Evolutionary conservation across 192 early-diverging fungal genomes (phyloP).

Genomic region (Glomus cerebriforme): DNA sequence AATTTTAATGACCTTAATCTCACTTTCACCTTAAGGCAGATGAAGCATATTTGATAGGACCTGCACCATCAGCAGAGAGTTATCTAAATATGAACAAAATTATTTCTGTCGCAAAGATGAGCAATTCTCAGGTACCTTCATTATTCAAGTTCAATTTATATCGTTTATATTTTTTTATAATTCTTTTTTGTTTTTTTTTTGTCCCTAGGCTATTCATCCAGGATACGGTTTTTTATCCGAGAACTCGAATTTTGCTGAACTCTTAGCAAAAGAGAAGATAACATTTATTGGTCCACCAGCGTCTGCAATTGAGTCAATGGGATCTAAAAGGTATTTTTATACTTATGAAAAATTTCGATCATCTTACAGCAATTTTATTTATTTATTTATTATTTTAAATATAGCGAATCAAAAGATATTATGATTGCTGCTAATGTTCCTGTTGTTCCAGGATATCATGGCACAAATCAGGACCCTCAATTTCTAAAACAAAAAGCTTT

Average conservation of each 20-base stretch:
- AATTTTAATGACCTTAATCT: slow-evolving; percentile 11
- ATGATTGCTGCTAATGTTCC: slow-evolving; percentile 89
- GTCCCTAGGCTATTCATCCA: slow-evolving; percentile 83
- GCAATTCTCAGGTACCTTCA: slow-evolving; percentile 73
- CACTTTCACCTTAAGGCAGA: slow-evolving; percentile 66
- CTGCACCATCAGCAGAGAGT: slow-evolving; percentile 74
- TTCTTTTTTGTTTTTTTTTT: slow-evolving; percentile 4
- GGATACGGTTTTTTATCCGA: slow-evolving; percentile 98
- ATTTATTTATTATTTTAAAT: neutral
- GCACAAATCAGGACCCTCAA: slow-evolving; percentile 74
- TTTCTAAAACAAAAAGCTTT: slow-evolving; percentile 74
- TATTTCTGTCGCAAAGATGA: slow-evolving; percentile 70
- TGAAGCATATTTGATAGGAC: slow-evolving; percentile 91
- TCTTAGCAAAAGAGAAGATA: slow-evolving; percentile 62
- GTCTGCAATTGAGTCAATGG: slow-evolving; percentile 89
- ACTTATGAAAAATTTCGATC: neutral
- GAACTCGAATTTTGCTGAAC: slow-evolving; percentile 85
- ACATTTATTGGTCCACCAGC: slow-evolving; percentile 91
- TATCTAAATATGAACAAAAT: slow-evolving; percentile 85
- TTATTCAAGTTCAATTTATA: neutral
- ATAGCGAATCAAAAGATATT: slow-evolving; percentile 86
- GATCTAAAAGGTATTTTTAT: slow-evolving; percentile 71
- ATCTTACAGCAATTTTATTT: too few species aligned
- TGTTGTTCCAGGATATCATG: slow-evolving; percentile 94
- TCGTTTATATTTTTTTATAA: neutral